Percentiles rank a stretch among this genome's conserved stretches.
phyloP scores from a whole-genome alignment of 208 protist species.

The Acanthamoeba lenticulata region DNA sequence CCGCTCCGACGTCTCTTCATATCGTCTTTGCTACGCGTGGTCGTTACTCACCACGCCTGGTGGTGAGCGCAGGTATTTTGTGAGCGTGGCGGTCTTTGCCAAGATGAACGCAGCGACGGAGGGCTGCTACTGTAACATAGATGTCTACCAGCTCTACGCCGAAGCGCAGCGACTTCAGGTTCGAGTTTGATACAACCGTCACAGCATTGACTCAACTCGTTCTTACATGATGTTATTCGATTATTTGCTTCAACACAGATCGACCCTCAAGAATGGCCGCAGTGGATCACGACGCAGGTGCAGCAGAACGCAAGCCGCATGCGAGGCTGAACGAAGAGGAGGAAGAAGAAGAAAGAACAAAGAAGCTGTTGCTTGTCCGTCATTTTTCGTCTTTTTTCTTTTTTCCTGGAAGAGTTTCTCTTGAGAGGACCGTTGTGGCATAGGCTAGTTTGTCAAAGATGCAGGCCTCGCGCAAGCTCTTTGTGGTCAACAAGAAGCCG shows the following conservation, averaged over 20 bases:
- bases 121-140: constrained; percentile 64
- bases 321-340: not conserved
- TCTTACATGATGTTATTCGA: not conserved
- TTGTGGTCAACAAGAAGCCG: not conserved
- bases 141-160: constrained; percentile 57
- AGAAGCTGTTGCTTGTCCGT: not conserved
- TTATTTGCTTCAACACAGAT: not conserved
- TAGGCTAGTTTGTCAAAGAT: not conserved
- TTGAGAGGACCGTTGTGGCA: no score
- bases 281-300: constrained; percentile 61
- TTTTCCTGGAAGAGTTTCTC: no score
- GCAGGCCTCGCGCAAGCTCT: not conserved
- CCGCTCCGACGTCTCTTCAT: not conserved
- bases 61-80: constrained; percentile 49
- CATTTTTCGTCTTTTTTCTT: not conserved
- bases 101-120: constrained; percentile 67
- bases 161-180: not conserved
- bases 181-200: not conserved
- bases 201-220: not conserved
- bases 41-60: not conserved
- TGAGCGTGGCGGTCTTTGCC: constrained; percentile 68
- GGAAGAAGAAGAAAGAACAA: not conserved
- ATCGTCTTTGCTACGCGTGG: not conserved
- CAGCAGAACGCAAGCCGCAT: constrained; percentile 28
- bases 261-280: constrained; percentile 29